Evolutionary conservation across 495 filamentous ascomycete genomes (phyloP).

Genomic region (Lindgomyces ingoldianus): DNA sequence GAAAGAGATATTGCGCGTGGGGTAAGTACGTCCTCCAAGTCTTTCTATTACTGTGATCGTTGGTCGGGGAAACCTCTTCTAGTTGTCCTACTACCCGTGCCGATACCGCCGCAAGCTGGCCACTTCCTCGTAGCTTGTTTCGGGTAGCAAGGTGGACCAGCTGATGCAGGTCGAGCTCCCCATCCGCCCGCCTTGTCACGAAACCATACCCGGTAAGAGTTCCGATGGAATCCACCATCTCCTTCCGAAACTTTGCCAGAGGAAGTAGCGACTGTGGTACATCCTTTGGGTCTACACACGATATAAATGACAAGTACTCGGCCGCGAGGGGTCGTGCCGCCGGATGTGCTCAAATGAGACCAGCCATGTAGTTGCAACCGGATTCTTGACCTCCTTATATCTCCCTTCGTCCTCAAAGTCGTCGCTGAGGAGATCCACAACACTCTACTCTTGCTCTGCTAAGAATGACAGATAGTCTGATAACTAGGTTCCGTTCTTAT

Average conservation of each 20-base stretch:
- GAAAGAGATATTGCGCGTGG: slow-evolving; percentile 4
- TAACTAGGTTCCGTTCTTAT: slow-evolving; percentile 6
- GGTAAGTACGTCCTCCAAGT: slow-evolving; percentile 12
- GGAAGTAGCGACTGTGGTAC: slow-evolving; percentile 50
- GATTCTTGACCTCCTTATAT: slow-evolving; percentile 50
- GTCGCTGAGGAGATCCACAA: slow-evolving; percentile 50
- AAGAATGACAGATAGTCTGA: slow-evolving; percentile 51
- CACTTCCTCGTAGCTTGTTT: slow-evolving; percentile 42
- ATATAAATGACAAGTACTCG: slow-evolving; percentile 49
- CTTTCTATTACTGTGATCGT: slow-evolving; percentile 9
- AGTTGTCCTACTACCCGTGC: not conserved
- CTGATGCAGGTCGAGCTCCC: slow-evolving; percentile 47
- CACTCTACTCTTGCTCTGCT: slow-evolving; percentile 46
- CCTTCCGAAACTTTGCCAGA: slow-evolving; percentile 25
- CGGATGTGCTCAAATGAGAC: slow-evolving; percentile 56
- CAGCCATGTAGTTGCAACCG: slow-evolving; percentile 58
- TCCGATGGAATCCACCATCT: slow-evolving; percentile 41
- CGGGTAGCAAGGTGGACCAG: slow-evolving; percentile 53
- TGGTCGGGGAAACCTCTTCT: slow-evolving; percentile 9
- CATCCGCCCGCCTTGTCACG: slow-evolving; percentile 10
- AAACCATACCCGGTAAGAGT: slow-evolving; percentile 45
- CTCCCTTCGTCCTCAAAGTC: slow-evolving; percentile 54
- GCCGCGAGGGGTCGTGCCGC: slow-evolving; percentile 40
- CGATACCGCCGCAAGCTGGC: not conserved
- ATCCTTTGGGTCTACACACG: slow-evolving; percentile 48